Evolutionary conservation across 805 yeast species (phyloP), one percentile per base, ranked within the genome.

Genomic region (Schwanniomyces vanrijiae): DNA sequence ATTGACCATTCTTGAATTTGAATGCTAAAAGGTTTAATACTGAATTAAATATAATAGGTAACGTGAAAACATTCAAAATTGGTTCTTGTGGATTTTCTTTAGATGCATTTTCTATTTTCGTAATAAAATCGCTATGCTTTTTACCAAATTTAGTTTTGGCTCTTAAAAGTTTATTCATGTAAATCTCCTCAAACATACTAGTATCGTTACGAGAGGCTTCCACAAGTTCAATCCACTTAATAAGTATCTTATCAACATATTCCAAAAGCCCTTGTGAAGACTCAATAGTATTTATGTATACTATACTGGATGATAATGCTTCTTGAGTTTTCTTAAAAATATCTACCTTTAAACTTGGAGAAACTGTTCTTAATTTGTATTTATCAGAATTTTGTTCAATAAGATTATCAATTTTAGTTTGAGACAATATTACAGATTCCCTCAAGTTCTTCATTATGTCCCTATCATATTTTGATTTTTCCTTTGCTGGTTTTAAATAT

Each of bases 21-120:
- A 55, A 55, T 24, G 56, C 49, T 13, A 62, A 47, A 5, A 53
- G 49, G 29, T 64, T 55, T 14, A 73, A 44, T 33, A 65, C 51
- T 18, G 59, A 55, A 51, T 73, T 73, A 55, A 71, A 62, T 3
- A 73, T 42, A 14, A 63, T 51, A 1, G 78, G 76, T 44, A 71
- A 51, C 0, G 77, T 68, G 26, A 63, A 54, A 10, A 55, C 64
- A 42, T 71, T 70, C 35, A 69, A 47, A 1, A 50, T 40, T 2
- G 76, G 75, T 1, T 38, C 29, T 7, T 46, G 41, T 1, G 73
- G 68, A 9, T 37, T 20, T 9, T 45, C 37, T 25, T 26, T 42
- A n/a, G 66, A 55, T 31, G 45, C 42, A 3, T 35, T 21, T 4
- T 44, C 38, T 7, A 64, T 50, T 11, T 45, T 44, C 1, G 51